phyloP scores from a whole-genome alignment of 495 filamentous ascomycete genomes.

The Cenococcum geophilum region DNA sequence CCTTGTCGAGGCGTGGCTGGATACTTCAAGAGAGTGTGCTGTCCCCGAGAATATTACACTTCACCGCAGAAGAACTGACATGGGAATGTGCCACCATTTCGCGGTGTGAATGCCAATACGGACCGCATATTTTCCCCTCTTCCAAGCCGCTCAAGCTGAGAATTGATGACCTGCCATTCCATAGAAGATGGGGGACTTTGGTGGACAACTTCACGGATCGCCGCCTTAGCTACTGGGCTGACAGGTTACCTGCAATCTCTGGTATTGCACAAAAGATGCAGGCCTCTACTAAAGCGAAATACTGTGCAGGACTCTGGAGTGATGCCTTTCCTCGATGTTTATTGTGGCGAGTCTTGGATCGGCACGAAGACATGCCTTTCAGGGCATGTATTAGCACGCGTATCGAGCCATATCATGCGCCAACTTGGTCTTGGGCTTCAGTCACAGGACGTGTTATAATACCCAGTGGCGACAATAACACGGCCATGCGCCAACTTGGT shows the following conservation, averaged over 20 bases:
- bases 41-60: neutral
- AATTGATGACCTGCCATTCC: neutral
- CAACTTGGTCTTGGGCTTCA: neutral
- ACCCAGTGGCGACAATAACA: neutral
- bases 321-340: neutral
- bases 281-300: neutral
- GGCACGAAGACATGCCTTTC: neutral
- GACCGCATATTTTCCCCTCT: no score
- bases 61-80: neutral
- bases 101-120: neutral
- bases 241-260: no score
- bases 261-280: neutral
- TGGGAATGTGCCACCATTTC: neutral
- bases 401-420: neutral
- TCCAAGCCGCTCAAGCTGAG: neutral
- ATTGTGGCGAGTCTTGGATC: neutral
- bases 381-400: neutral
- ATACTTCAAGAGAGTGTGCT: neutral
- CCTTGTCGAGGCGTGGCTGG: neutral
- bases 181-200: no score
- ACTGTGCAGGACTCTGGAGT: neutral
- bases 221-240: no score
- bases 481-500: neutral
- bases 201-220: no score
- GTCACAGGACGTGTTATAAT: neutral